Evolutionary conservation across 176 grass and related monocot species (phyloP).

Genomic region (Coix lacrymajobi): DNA sequence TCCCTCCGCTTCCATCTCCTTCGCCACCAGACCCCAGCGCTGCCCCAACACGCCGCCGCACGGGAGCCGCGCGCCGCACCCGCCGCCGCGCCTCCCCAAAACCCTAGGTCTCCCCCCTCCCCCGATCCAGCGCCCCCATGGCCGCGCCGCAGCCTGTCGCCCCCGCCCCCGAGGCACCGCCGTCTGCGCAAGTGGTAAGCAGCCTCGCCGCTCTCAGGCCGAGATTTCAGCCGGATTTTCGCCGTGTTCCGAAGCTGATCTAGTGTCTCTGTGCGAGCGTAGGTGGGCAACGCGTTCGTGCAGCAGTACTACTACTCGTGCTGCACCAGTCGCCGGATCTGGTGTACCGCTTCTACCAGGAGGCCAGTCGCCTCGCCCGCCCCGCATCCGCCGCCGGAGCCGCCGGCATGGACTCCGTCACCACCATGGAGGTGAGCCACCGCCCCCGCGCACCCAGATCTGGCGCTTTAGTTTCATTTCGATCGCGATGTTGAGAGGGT

Average conservation of each 20-base stretch:
- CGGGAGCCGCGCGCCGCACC: background rate
- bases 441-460: conserved; percentile 7
- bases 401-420: conserved; percentile 56
- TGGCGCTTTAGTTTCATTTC: background rate
- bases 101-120: background rate
- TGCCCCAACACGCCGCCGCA: background rate
- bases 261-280: background rate
- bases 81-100: conserved; percentile 1
- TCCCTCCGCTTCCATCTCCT: background rate
- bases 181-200: conserved; percentile 77
- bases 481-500: background rate
- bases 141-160: conserved; percentile 37
- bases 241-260: conserved; percentile 13
- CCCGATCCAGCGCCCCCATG: conserved; percentile 32
- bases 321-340: conserved; percentile 84
- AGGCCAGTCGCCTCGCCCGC: conserved; percentile 68
- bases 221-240: background rate
- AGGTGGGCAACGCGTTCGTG: conserved; percentile 90
- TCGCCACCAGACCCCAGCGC: background rate
- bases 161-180: conserved; percentile 22
- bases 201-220: background rate
- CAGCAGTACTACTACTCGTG: conserved; percentile 85
- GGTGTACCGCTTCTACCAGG: conserved; percentile 89
- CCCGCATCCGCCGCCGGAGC: conserved; percentile 26
- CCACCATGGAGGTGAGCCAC: conserved; percentile 54